phyloP scores from a whole-genome alignment of 495 filamentous ascomycete species.

The Usnea hakonensis region DNA sequence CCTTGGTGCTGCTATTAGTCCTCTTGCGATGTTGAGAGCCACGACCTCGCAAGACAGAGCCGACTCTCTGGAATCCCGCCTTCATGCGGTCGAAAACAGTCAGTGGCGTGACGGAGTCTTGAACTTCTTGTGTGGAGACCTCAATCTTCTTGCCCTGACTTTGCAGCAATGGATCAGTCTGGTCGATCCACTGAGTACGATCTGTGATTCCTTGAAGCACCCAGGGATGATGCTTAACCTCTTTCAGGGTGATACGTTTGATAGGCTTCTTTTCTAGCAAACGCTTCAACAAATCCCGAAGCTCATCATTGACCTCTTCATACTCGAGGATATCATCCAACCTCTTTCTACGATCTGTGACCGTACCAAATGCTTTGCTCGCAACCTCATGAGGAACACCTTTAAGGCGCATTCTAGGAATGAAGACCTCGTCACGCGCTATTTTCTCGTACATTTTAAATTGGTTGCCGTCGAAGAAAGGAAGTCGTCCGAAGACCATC shows the following conservation, averaged over 20 bases:
- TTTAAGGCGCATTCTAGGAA: conserved; percentile 70
- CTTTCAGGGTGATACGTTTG: conserved; percentile 77
- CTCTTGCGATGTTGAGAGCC: conserved; percentile 24
- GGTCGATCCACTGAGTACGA: conserved; percentile 74
- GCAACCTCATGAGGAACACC: conserved; percentile 42
- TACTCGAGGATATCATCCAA: conserved; percentile 65
- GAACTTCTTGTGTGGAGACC: conserved; percentile 83
- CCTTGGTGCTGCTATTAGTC: conserved; percentile 20
- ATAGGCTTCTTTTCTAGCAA: conserved; percentile 84
- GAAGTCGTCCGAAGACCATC: conserved; percentile 84
- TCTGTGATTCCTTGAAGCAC: conserved; percentile 73
- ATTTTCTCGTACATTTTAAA: conserved; percentile 86
- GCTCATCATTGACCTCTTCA: conserved; percentile 74
- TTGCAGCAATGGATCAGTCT: conserved; percentile 77
- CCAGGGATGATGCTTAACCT: conserved; percentile 97
- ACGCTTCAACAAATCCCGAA: conserved; percentile 71
- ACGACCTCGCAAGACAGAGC: conserved; percentile 27
- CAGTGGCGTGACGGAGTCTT: conserved; percentile 80
- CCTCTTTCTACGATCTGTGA: conserved; percentile 45
- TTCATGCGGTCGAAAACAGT: conserved; percentile 72
- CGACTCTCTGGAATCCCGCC: conserved; percentile 49
- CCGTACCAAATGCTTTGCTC: conserved; percentile 43
- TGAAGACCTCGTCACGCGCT: conserved; percentile 80
- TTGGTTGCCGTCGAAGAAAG: conserved; percentile 85
- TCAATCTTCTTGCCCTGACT: conserved; percentile 85